Percentiles rank a stretch among this genome's conserved stretches.
Conservation (phyloP, 2,329 filamentous ascomycete genomes). For the Leptodontidium sp. region DNA sequence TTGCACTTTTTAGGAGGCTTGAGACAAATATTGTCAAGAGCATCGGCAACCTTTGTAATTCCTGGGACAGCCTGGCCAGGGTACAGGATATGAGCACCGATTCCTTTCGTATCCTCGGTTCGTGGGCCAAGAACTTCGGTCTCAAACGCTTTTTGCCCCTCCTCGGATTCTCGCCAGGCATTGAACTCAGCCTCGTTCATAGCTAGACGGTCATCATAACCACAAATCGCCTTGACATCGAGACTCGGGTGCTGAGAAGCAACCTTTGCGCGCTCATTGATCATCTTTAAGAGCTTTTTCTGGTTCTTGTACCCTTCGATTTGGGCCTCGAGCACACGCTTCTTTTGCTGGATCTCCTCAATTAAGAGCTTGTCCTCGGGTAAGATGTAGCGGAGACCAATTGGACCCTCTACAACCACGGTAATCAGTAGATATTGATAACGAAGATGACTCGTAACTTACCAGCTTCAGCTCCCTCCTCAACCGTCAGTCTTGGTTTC, state of each 20-base stretch:
- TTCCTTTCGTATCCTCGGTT: constrained; percentile 37
- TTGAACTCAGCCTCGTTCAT: constrained; percentile 44
- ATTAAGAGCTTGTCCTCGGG: constrained; percentile 40
- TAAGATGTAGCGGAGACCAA: constrained; percentile 42
- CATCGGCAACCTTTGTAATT: constrained; percentile 28
- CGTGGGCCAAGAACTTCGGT: constrained; percentile 43
- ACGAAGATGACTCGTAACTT: constrained; percentile 25
- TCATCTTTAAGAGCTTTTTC: constrained; percentile 40
- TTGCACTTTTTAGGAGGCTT: constrained; percentile 40
- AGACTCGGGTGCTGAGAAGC: constrained; percentile 36
- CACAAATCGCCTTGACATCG: constrained; percentile 42
- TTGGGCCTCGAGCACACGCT: constrained; percentile 31
- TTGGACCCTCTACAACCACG: constrained; percentile 32
- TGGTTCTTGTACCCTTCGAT: constrained; percentile 37
- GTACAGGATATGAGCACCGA: constrained; percentile 33
- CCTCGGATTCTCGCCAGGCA: constrained; percentile 38
- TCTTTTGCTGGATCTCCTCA: constrained; percentile 35
- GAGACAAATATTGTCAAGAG: constrained; percentile 42
- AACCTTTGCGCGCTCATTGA: constrained; percentile 38
- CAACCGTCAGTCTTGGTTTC: constrained; percentile 42
- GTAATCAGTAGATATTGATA: constrained; percentile 2
- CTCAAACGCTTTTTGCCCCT: constrained; percentile 40
- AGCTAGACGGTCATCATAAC: constrained; percentile 45
- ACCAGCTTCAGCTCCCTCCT: constrained; percentile 41
- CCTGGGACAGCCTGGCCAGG: constrained; percentile 33